A percentile compares a stretch with the other conserved stretches of the same genome.
Conservation (phyloP, 345 rosid species). For the Linum tenue region DNA sequence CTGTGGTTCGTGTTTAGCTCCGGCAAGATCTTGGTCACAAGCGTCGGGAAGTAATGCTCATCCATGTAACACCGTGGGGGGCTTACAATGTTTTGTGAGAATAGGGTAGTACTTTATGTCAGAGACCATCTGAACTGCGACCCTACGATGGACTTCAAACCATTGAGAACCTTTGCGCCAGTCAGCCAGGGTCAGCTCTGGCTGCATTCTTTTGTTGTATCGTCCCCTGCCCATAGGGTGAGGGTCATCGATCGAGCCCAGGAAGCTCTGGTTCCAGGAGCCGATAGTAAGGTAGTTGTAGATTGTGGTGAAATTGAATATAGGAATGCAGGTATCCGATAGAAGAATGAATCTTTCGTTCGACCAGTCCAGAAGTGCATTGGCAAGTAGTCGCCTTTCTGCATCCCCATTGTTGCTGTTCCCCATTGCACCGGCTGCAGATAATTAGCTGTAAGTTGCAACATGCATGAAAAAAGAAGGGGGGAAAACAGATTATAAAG, state of each 20-base stretch:
- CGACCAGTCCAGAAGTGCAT: not conserved
- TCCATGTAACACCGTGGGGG: conserved; percentile 25
- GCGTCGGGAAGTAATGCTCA: conserved; percentile 31
- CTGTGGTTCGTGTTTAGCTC: conserved; percentile 22
- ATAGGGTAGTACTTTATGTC: conserved; percentile 23
- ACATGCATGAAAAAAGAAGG: too few relatives aligned
- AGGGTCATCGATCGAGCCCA: conserved; percentile 23
- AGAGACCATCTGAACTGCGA: conserved; percentile 14
- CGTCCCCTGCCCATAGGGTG: conserved; percentile 22
- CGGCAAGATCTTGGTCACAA: conserved; percentile 15
- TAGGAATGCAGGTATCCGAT: not conserved
- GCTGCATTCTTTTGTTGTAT: conserved; percentile 28
- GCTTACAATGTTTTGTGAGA: conserved; percentile 17
- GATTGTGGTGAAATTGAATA: conserved; percentile 4
- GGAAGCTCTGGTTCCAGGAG: conserved; percentile 12
- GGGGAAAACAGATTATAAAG: too few relatives aligned
- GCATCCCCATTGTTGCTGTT: not conserved
- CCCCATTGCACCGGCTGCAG: not conserved
- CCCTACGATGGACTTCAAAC: conserved; percentile 22
- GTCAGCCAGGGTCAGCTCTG: conserved; percentile 14
- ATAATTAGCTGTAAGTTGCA: too few relatives aligned
- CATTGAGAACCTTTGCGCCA: conserved; percentile 33
- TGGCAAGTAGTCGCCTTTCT: not conserved
- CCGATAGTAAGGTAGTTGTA: not conserved
- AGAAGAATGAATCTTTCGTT: conserved; percentile 1